Evolutionary conservation across 2,329 filamentous ascomycete genomes (phyloP), one percentile per base, ranked within the genome.

Genomic region (Juglanconis sp.): DNA sequence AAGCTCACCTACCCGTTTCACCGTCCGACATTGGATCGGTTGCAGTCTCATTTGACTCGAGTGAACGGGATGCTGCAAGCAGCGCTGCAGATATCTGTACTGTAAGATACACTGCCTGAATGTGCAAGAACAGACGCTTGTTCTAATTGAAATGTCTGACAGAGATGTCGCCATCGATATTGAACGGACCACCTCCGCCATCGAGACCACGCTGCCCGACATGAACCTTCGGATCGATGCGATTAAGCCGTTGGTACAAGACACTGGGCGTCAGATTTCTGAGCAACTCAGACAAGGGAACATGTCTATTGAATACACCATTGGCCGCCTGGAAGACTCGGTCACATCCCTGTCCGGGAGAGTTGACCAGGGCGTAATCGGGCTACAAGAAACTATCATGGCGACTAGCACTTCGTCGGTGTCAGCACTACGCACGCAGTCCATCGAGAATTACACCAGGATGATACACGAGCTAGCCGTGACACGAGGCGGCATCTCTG

Each of bases 1-100:
- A 56, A 38, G 53, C 44, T 56, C 9, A 56, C 53, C 3, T 56
- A 56, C 32, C 53, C 53, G 11, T 56, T 56, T 9, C 53, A 49
- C 10, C 53, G 44, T 17, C 44, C 44, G 44, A 49, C 44, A 6
- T 9, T 56, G 32, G 53, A 48, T 32, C 31, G 44, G 13, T 31
- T 56, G 34, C 32, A 38, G 17, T 40, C 53, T 31, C 32, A 8
- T 4, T n/a, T 56, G 5, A 5, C 15, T n/a, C 32, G 5, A 10
- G 32, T 56, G 9, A 56, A 49, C 11, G 15, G 1, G 5, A 40
- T n/a, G 32, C 44, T 56, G 36, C 53, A 56, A 32, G n/a, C 44
- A 13, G 53, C 53, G 8, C 11, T 56, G 4, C 44, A 56, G 7
- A 13, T 49, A 0, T 15, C 17, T 10, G 9, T 2, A 4, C 5